Evolutionary conservation across 495 filamentous ascomycete genomes (phyloP), one percentile per base, ranked within the genome.

Genomic region (Hyaloscypha variabilis): DNA sequence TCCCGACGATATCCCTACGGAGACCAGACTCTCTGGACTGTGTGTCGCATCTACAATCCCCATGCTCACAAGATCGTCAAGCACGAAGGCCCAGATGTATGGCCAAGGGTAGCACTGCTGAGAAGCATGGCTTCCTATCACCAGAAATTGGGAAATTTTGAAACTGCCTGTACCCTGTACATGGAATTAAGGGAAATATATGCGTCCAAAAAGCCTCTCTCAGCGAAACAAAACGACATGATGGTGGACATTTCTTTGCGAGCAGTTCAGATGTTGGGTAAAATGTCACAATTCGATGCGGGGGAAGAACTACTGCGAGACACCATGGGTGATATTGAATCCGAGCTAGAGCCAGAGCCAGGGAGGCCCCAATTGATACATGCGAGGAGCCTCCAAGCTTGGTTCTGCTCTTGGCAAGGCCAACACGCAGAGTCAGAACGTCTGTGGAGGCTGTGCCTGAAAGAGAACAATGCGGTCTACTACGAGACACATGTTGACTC

Each of bases 401-500:
- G 39, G 39, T 46, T 46, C 39, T 46, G 39, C 6, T 46, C 1
- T 17, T 46, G 39, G 39, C 6, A 17, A 19, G 39, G 39, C 19
- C 39, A 46, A 11, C 39, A 46, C 19, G 39, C 39, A 46, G 39
- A 46, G 39, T 8, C 39, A 46, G 39, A 46, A 46, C 39, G 39
- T 17, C 6, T 46, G 51, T 54, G 26, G 23, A n/a, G 51, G 23
- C 21, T 25, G 14, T 24, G 30, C 36, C 50, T 31, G 34, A 59
- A 24, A 28, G 10, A 24, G 54, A 13, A 59, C n/a, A 13, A 23
- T 29, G 49, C 13, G 58, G 24, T 60, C 70, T 74, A 6, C 68
- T 74, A 60, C 64, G 71, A 46, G 63, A 75, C 63, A 54, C 58
- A 54, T 2, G 65, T 72, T 51, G 46, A 60, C n/a, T 63, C 71